Conservation (phyloP, 352 stramenopile genomes). For the Pythium utonaiense region DNA sequence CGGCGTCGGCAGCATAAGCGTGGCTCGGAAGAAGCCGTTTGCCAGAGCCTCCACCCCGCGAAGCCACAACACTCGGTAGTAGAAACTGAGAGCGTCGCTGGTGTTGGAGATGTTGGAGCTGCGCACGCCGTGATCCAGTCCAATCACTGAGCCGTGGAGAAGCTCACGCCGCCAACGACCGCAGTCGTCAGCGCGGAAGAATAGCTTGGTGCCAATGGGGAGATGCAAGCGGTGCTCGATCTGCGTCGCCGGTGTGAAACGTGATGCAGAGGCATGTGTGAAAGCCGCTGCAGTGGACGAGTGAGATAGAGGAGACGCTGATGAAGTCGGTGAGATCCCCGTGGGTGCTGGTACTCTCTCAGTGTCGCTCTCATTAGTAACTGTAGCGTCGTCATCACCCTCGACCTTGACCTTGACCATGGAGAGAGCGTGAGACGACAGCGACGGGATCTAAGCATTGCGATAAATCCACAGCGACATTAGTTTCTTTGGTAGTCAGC, state of each 20-base stretch:
- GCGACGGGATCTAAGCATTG: conserved; percentile 32
- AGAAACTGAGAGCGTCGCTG: conserved; percentile 20
- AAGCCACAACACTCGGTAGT: conserved; percentile 66
- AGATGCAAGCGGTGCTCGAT: conserved; percentile 30
- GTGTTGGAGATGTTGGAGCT: background rate
- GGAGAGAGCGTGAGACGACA: conserved; percentile 37
- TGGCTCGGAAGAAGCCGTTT: conserved; percentile 61
- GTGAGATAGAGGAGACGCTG: background rate
- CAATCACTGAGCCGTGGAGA: conserved; percentile 44
- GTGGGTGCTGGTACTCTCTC: too few relatives aligned
- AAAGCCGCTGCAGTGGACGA: background rate
- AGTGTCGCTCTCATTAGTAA: too few relatives aligned
- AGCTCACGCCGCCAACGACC: conserved; percentile 50
- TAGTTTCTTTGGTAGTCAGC: background rate
- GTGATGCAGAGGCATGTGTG: conserved; percentile 4
- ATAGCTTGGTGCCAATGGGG: conserved; percentile 40
- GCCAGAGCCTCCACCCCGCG: conserved; percentile 58
- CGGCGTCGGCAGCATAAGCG: conserved; percentile 31
- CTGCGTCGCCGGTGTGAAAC: conserved; percentile 16
- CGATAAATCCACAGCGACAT: background rate
- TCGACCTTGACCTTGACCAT: background rate
- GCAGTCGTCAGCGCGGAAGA: conserved; percentile 49
- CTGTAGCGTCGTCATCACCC: background rate
- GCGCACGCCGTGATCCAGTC: conserved; percentile 25
- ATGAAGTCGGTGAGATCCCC: background rate